phyloP scores from a whole-genome alignment of 1,139 yeast genomes.

The Lodderomyces beijingensis region DNA sequence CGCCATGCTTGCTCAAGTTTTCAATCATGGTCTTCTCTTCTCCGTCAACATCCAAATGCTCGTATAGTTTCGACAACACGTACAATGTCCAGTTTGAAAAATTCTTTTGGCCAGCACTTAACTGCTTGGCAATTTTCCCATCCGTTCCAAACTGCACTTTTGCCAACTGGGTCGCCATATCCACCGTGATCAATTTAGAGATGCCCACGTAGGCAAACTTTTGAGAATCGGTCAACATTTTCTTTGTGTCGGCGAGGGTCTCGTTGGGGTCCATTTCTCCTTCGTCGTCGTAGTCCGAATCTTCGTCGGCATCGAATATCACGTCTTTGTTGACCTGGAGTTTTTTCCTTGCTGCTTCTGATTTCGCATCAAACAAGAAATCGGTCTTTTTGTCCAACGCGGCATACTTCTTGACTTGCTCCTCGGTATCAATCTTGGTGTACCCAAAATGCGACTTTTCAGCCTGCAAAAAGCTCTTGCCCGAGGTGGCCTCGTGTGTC shows the following conservation, averaged over 20 bases:
- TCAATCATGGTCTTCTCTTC: conserved; percentile 89
- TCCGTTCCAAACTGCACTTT: conserved; percentile 50
- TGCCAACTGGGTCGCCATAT: conserved; percentile 79
- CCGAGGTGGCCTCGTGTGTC: conserved; percentile 26
- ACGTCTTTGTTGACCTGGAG: conserved; percentile 20
- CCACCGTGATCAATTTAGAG: conserved; percentile 68
- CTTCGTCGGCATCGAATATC: conserved; percentile 27
- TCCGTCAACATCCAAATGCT: conserved; percentile 69
- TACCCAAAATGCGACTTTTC: conserved; percentile 51
- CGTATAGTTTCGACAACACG: conserved; percentile 66
- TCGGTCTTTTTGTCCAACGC: conserved; percentile 80
- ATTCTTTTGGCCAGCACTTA: conserved; percentile 71
- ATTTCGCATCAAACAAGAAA: conserved; percentile 50
- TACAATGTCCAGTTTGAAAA: conserved; percentile 83
- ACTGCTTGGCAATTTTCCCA: conserved; percentile 50
- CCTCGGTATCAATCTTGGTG: conserved; percentile 84
- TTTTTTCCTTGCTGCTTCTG: conserved; percentile 10
- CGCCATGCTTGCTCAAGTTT: conserved; percentile 77
- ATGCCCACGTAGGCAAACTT: conserved; percentile 91
- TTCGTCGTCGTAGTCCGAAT: conserved; percentile 29
- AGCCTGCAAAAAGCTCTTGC: conserved; percentile 20
- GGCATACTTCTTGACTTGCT: conserved; percentile 74
- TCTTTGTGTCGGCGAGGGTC: conserved; percentile 75
- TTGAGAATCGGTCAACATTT: conserved; percentile 77
- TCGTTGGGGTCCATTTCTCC: conserved; percentile 49